These are phyloP conservation scores for Rosa multiflora DNA, from an alignment of 306 rosid species.

Conservation along the genomic window DNA sequence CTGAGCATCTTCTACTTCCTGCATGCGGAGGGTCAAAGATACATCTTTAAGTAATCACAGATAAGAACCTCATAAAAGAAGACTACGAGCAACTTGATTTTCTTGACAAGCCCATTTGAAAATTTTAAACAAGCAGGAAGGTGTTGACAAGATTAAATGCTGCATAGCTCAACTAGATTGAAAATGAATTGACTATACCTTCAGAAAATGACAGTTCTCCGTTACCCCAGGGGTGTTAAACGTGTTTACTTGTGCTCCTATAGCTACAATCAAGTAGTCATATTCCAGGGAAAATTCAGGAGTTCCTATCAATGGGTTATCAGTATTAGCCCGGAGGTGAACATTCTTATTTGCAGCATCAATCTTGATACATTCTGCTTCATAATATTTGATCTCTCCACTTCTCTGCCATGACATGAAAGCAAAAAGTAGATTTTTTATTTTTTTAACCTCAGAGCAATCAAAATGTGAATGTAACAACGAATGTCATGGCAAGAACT, in stretches of 20 bases:
- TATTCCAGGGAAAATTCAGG: slow-evolving; percentile 72
- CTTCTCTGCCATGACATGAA: slow-evolving; percentile 50
- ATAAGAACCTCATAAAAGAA: slow-evolving; percentile 8
- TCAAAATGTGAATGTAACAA: slow-evolving; percentile 17
- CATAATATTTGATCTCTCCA: slow-evolving; percentile 75
- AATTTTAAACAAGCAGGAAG: slow-evolving; percentile 14
- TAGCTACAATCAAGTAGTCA: slow-evolving; percentile 78
- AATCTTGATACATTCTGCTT: slow-evolving; percentile 87
- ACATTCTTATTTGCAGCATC: slow-evolving; percentile 75
- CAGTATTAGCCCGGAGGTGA: slow-evolving; percentile 53
- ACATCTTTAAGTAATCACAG: slow-evolving; percentile 11
- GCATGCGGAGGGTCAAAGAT: slow-evolving; percentile 22
- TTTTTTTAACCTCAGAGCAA: background rate
- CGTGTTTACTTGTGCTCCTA: slow-evolving; percentile 92
- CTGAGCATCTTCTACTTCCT: slow-evolving; percentile 96
- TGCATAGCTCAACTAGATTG: background rate
- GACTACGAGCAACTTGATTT: slow-evolving; percentile 4
- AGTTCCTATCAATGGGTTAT: slow-evolving; percentile 50
- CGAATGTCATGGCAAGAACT: background rate
- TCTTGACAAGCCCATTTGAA: slow-evolving; percentile 13
- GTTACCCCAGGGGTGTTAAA: slow-evolving; percentile 88
- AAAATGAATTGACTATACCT: slow-evolving; percentile 45
- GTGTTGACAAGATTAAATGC: background rate
- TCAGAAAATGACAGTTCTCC: slow-evolving; percentile 88
- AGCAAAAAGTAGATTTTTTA: background rate